phyloP scores from a whole-genome alignment of 140 eudicot species.

The Cichorium intybus region DNA sequence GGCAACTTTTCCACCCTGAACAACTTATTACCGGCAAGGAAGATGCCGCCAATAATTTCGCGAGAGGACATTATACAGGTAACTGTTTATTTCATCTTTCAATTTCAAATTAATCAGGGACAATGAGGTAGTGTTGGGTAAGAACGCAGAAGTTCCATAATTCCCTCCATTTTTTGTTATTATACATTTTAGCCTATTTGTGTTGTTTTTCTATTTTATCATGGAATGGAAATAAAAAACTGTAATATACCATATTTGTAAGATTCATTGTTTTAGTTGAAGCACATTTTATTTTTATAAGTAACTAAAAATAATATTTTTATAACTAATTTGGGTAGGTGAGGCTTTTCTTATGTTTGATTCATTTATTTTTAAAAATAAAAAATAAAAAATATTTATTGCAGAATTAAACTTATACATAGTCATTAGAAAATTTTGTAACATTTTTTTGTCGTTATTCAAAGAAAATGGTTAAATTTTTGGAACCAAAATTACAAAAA shows the following conservation, averaged over 20 bases:
- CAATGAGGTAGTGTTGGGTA: no score
- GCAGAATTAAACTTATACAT: neutral
- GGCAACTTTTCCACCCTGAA: constrained; percentile 74
- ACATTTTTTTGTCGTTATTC: no score
- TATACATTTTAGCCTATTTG: no score
- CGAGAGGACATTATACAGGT: constrained; percentile 86
- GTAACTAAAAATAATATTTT: neutral
- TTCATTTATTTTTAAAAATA: neutral
- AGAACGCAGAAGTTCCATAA: no score
- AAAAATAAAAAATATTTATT: no score
- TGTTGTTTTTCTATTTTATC: no score
- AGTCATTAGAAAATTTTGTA: no score
- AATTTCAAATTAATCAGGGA: neutral
- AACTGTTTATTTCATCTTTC: neutral
- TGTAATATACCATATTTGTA: no score
- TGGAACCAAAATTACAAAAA: no score
- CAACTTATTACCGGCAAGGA: constrained; percentile 79
- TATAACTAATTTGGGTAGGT: neutral
- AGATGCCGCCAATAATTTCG: constrained; percentile 82
- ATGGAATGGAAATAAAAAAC: no score
- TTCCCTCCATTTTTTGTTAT: no score
- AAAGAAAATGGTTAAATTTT: no score
- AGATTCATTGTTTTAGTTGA: neutral
- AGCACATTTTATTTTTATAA: neutral
- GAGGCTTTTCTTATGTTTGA: neutral